Conservation (phyloP, 2,329 filamentous ascomycete genomes). For the Emmonsia crescens region DNA sequence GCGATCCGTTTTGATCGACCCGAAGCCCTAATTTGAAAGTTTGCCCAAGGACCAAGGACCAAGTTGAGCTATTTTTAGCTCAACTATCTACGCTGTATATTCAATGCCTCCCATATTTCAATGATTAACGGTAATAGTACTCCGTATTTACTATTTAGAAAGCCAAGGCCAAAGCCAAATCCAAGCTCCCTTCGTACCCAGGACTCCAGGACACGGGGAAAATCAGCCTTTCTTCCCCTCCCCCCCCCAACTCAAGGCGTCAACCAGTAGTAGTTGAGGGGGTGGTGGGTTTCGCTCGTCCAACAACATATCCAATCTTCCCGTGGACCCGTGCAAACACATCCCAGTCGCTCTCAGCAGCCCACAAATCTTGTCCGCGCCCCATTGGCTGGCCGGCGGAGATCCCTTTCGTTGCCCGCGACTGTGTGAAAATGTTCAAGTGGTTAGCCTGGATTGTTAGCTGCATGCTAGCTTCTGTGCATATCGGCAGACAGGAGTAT, state of each 20-base stretch:
- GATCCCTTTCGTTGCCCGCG: neutral
- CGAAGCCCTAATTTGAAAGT: slow-evolving; percentile 1
- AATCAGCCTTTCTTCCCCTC: neutral
- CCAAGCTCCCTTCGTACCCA: neutral
- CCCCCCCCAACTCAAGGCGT: neutral
- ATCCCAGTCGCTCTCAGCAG: neutral
- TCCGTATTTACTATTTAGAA: no score
- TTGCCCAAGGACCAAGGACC: neutral
- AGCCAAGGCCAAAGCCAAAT: neutral
- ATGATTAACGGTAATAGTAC: neutral
- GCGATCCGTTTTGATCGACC: slow-evolving; percentile 1
- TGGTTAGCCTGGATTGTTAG: neutral
- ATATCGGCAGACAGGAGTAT: neutral
- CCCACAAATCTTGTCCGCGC: neutral
- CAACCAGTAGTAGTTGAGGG: neutral
- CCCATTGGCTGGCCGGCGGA: neutral
- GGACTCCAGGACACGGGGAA: neutral
- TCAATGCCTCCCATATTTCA: no score
- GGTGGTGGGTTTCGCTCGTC: neutral
- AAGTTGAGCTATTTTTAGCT: neutral
- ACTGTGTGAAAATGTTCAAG: neutral
- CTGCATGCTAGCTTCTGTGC: neutral
- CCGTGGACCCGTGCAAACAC: neutral
- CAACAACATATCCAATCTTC: neutral
- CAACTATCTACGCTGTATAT: neutral